phyloP scores from a whole-genome alignment of 208 protist species.

The Naegleria lovaniensis region DNA sequence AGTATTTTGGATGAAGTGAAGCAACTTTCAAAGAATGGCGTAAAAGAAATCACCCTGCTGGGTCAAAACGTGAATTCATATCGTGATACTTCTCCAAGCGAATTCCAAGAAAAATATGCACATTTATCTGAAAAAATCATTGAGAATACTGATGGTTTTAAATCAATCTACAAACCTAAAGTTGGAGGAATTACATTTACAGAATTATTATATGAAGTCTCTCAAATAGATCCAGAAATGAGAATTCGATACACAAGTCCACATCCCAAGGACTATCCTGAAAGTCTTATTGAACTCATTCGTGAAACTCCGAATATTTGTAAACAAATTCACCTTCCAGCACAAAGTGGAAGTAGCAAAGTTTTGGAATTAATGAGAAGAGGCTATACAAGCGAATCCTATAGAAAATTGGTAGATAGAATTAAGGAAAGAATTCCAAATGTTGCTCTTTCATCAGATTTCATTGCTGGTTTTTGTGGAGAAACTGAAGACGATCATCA shows the following conservation, averaged over 20 bases:
- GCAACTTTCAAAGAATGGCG: slow-evolving; percentile 42
- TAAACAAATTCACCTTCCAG: slow-evolving; percentile 63
- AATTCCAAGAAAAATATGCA: background rate
- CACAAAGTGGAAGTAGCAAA: slow-evolving; percentile 52
- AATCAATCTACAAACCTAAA: slow-evolving; percentile 24
- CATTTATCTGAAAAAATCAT: background rate
- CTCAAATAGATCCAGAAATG: slow-evolving; percentile 51
- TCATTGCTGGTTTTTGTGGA: slow-evolving; percentile 63
- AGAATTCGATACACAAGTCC: slow-evolving; percentile 71
- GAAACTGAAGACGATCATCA: slow-evolving; percentile 54
- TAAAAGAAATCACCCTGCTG: slow-evolving; percentile 59
- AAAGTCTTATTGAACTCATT: slow-evolving; percentile 55
- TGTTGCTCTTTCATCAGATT: slow-evolving; percentile 49
- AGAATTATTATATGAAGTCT: slow-evolving; percentile 50
- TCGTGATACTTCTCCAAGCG: background rate
- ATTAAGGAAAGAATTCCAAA: slow-evolving; percentile 48
- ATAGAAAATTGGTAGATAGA: slow-evolving; percentile 50
- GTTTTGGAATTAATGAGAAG: slow-evolving; percentile 65
- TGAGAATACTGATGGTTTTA: slow-evolving; percentile 17
- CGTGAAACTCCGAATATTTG: slow-evolving; percentile 57
- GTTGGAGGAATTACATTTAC: slow-evolving; percentile 53
- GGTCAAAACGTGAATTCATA: slow-evolving; percentile 80
- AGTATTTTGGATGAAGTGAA: slow-evolving; percentile 50
- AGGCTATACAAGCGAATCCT: slow-evolving; percentile 60
- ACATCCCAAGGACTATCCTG: slow-evolving; percentile 78